phyloP scores from a whole-genome alignment of 2,329 filamentous ascomycete species.

The Diaporthe sp. region DNA sequence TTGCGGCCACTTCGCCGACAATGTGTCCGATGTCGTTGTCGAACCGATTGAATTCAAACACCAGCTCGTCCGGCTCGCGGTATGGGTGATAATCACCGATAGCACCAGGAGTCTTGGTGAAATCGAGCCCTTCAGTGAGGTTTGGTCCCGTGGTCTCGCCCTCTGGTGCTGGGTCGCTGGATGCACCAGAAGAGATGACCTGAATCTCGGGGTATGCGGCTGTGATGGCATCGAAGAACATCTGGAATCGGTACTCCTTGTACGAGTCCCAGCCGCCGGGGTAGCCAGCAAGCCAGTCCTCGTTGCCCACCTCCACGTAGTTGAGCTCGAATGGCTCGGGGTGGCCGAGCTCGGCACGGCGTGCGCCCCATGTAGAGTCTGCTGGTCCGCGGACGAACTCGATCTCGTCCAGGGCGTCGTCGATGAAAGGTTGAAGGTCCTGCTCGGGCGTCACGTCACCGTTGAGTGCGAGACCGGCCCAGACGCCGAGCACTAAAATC shows the following conservation, averaged over 20 bases:
- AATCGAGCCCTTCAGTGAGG: constrained; percentile 12
- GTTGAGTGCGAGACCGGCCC: constrained; percentile 68
- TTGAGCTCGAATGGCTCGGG: constrained; percentile 72
- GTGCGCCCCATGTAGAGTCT: constrained; percentile 68
- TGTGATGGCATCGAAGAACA: constrained; percentile 71
- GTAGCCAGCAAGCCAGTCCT: constrained; percentile 72
- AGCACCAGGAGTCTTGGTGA: constrained; percentile 3
- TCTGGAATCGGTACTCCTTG: constrained; percentile 69
- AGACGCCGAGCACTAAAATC: constrained; percentile 67
- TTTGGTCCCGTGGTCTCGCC: constrained; percentile 20
- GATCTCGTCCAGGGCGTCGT: constrained; percentile 73
- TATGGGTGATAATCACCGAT: constrained; percentile 33
- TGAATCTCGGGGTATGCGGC: constrained; percentile 30
- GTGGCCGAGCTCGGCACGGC: constrained; percentile 72
- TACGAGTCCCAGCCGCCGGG: constrained; percentile 62
- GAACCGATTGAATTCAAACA: constrained; percentile 29
- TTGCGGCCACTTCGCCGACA: constrained; percentile 65
- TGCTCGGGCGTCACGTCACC: constrained; percentile 64
- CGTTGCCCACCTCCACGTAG: constrained; percentile 78
- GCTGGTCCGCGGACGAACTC: constrained; percentile 72
- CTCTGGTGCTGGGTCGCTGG: constrained; percentile 16
- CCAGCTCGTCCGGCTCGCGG: constrained; percentile 53
- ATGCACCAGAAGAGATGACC: constrained; percentile 16
- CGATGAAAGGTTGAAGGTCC: constrained; percentile 68
- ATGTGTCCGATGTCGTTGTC: constrained; percentile 33